These are phyloP conservation scores for Lyophyllum semitale DNA, from an alignment of 768 basidiomycete genomes.

Conservation along the genomic window DNA sequence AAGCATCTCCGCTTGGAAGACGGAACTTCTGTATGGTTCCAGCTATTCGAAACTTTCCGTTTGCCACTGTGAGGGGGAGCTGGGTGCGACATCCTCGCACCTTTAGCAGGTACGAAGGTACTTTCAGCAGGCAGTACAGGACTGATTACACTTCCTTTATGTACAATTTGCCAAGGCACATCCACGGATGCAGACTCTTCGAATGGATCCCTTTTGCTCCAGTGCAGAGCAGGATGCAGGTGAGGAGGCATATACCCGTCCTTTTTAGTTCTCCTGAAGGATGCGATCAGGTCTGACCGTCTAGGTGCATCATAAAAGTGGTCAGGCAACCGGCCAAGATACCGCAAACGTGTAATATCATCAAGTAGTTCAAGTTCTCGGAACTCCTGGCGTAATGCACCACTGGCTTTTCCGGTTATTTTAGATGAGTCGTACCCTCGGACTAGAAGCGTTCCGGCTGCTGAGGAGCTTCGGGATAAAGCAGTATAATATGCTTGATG, in stretches of 20 bases:
- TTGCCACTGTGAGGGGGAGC: too few relatives aligned
- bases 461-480: constrained; percentile 25
- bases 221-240: neutral
- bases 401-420: constrained; percentile 13
- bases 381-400: constrained; percentile 16
- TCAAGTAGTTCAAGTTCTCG: constrained; percentile 17
- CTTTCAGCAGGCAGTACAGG: neutral
- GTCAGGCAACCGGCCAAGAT: neutral
- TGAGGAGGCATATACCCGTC: neutral
- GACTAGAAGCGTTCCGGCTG: constrained; percentile 15
- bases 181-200: neutral
- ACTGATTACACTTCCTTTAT: neutral
- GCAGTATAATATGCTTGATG: constrained; percentile 31
- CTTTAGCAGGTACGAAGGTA: neutral
- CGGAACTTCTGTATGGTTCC: neutral
- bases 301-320: neutral
- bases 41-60: neutral
- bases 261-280: neutral
- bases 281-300: neutral
- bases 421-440: neutral
- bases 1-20: neutral
- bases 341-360: constrained; percentile 12
- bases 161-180: neutral
- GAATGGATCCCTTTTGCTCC: neutral
- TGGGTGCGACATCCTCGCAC: neutral